These are phyloP conservation scores for Fusarium oligoseptatum DNA, from an alignment of 2,329 filamentous ascomycete species.

Conservation along the genomic window DNA sequence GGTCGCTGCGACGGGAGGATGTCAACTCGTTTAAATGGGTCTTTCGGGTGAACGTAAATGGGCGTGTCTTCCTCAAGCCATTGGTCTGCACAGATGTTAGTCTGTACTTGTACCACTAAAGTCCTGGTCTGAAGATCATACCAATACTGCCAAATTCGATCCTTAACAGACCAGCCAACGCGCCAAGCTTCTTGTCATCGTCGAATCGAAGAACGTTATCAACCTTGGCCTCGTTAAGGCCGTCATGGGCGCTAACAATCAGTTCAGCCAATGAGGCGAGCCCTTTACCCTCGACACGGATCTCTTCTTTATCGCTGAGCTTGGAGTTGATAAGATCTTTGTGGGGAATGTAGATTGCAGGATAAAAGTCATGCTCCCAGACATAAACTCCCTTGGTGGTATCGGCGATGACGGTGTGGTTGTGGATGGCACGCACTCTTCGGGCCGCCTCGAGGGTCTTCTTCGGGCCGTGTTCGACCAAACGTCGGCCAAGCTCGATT, in stretches of 20 bases:
- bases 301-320: slow-evolving; percentile 43
- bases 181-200: slow-evolving; percentile 53
- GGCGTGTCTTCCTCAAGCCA: slow-evolving; percentile 69
- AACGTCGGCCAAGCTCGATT: slow-evolving; percentile 20
- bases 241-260: slow-evolving; percentile 44
- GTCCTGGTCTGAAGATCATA: slow-evolving; percentile 11
- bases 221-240: slow-evolving; percentile 43
- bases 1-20: slow-evolving; percentile 67
- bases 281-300: slow-evolving; percentile 43
- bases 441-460: slow-evolving; percentile 43
- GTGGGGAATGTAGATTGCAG: slow-evolving; percentile 58
- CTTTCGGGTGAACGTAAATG: slow-evolving; percentile 74
- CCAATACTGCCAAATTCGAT: slow-evolving; percentile 54
- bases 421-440: slow-evolving; percentile 52
- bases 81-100: slow-evolving; percentile 47
- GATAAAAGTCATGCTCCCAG: slow-evolving; percentile 64
- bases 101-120: no score
- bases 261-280: slow-evolving; percentile 50
- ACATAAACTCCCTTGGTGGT: slow-evolving; percentile 54
- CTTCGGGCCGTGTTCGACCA: slow-evolving; percentile 36
- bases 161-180: slow-evolving; percentile 50
- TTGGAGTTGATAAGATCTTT: slow-evolving; percentile 48
- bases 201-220: slow-evolving; percentile 56
- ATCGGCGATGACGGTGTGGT: slow-evolving; percentile 53
- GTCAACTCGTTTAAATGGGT: slow-evolving; percentile 76